Evolutionary conservation across 257 asterid species (phyloP).

Genomic region (Schizonepeta tenuifolia): DNA sequence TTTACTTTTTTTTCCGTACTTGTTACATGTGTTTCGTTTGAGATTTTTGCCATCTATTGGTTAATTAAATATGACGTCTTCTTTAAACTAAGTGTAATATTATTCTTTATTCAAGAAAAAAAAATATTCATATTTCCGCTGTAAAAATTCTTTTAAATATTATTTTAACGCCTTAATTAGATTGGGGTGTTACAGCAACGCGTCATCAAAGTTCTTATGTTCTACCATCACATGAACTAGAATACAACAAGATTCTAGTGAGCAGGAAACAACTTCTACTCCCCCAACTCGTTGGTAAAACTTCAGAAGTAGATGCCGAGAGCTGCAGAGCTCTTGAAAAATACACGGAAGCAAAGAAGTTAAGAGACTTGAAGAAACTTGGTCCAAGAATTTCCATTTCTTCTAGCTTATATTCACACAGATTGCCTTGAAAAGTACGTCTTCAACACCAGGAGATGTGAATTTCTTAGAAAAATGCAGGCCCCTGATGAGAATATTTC

Average conservation of each 20-base stretch:
- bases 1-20: too few species aligned
- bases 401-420: constrained; percentile 72
- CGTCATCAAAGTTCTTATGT: constrained; percentile 57
- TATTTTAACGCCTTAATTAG: too few species aligned
- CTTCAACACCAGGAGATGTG: constrained; percentile 58
- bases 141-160: too few species aligned
- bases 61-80: too few species aligned
- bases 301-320: constrained; percentile 55
- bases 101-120: too few species aligned
- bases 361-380: constrained; percentile 49
- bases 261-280: constrained; percentile 38
- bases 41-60: too few species aligned
- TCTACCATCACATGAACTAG: constrained; percentile 63
- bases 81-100: too few species aligned
- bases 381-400: constrained; percentile 75
- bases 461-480: constrained; percentile 59
- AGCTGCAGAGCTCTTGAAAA: constrained; percentile 57
- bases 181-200: too few species aligned
- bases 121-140: too few species aligned
- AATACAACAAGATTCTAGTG: constrained; percentile 58
- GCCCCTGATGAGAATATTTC: constrained; percentile 50
- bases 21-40: too few species aligned
- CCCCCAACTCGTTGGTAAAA: constrained; percentile 52
- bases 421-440: constrained; percentile 59
- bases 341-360: constrained; percentile 52